Percentiles rank a stretch among this genome's conserved stretches.
These are phyloP conservation scores for Elasticomyces elasticus DNA, from an alignment of 495 filamentous ascomycete species.

Conservation along the genomic window DNA sequence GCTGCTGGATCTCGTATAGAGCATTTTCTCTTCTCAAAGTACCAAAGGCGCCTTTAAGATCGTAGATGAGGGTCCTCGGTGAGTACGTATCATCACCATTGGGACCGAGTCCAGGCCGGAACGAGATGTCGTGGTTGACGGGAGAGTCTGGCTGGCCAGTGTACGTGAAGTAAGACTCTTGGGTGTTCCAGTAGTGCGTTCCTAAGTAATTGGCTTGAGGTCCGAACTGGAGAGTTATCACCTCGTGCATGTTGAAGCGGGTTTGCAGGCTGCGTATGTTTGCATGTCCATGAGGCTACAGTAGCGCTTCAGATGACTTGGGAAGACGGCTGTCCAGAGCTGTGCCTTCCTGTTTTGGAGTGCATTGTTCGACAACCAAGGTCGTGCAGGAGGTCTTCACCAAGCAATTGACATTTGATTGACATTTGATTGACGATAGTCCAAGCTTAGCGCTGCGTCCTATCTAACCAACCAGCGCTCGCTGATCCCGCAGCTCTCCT, in stretches of 20 bases:
- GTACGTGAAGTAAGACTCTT: slow-evolving; percentile 99
- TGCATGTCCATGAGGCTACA: neutral
- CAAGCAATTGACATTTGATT: too few species aligned
- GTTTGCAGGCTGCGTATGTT: neutral
- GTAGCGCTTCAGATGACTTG: too few species aligned
- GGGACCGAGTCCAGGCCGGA: slow-evolving; percentile 73
- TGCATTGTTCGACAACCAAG: too few species aligned
- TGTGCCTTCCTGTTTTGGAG: too few species aligned
- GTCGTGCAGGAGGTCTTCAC: too few species aligned
- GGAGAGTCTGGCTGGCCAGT: slow-evolving; percentile 53
- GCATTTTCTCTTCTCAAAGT: slow-evolving; percentile 79
- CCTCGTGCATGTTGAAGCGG: slow-evolving; percentile 67
- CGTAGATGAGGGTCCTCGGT: slow-evolving; percentile 85
- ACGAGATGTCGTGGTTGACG: slow-evolving; percentile 87
- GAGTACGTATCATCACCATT: slow-evolving; percentile 84
- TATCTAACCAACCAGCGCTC: neutral
- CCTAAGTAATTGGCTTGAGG: slow-evolving; percentile 87
- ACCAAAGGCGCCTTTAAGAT: slow-evolving; percentile 87
- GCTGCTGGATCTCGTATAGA: slow-evolving; percentile 63
- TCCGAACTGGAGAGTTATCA: slow-evolving; percentile 87
- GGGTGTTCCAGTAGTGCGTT: slow-evolving; percentile 96
- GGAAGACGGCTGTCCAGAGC: too few species aligned
- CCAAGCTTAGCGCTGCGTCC: neutral
- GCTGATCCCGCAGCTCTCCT: neutral
- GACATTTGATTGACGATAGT: too few species aligned